Conservation (phyloP, 495 filamentous ascomycete species). For the Cercophora sp. region DNA sequence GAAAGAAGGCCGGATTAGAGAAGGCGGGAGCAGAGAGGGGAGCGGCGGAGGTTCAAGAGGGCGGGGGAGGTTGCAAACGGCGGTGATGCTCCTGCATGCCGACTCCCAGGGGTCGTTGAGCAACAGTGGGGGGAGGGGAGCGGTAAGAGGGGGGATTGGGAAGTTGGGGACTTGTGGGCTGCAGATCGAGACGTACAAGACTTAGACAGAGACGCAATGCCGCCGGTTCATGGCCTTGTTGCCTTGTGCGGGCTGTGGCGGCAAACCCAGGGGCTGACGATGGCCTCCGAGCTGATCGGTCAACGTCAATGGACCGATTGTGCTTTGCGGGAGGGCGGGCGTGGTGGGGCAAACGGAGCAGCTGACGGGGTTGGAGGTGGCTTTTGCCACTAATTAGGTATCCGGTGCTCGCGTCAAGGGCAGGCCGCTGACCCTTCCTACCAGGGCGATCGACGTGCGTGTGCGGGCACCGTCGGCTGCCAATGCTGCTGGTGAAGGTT, state of each 20-base stretch:
- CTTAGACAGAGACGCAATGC: slow-evolving; percentile 20
- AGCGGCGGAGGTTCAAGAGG: not conserved
- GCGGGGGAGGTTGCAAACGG: not conserved
- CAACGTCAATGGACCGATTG: slow-evolving; percentile 8
- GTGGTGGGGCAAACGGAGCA: slow-evolving; percentile 17
- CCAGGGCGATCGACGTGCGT: not conserved
- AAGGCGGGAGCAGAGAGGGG: not conserved
- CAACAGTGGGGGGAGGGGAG: not conserved
- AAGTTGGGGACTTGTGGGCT: slow-evolving; percentile 18
- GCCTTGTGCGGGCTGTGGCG: slow-evolving; percentile 20
- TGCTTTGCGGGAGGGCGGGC: slow-evolving; percentile 9
- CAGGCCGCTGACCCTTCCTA: slow-evolving; percentile 7
- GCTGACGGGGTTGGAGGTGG: slow-evolving; percentile 21
- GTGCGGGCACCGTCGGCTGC: not conserved
- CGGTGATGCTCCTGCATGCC: not conserved
- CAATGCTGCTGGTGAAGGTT: not conserved
- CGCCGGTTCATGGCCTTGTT: slow-evolving; percentile 26
- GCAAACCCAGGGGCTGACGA: slow-evolving; percentile 21
- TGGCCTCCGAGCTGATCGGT: slow-evolving; percentile 11
- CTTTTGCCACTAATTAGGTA: slow-evolving; percentile 18
- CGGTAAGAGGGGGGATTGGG: not conserved
- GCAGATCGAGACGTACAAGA: too few relatives aligned
- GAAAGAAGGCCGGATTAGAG: not conserved
- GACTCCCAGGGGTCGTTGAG: not conserved
- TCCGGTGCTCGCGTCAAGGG: slow-evolving; percentile 11